Conservation (phyloP, 1,139 yeast genomes). For the Debaryomyces nepalensis region DNA sequence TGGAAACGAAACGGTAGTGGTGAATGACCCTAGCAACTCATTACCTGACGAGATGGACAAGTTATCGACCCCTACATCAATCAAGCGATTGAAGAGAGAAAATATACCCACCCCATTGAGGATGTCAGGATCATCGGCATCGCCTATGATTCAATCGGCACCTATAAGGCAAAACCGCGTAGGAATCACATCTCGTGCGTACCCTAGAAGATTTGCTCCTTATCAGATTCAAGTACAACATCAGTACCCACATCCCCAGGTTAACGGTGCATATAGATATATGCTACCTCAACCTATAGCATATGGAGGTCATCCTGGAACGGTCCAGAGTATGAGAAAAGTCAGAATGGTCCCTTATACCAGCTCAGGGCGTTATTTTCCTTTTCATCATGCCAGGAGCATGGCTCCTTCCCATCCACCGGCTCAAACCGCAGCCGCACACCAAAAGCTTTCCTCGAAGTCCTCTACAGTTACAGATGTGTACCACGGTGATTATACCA, state of each 20-base stretch:
- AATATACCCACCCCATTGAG: conserved; percentile 51
- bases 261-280: conserved; percentile 5
- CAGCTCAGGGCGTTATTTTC: conserved; percentile 10
- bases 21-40: conserved; percentile 2
- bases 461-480: conserved; percentile 47
- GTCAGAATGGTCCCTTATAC: conserved; percentile 11
- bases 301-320: conserved; percentile 3
- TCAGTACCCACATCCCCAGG: conserved; percentile 14
- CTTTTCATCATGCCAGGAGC: conserved; percentile 1
- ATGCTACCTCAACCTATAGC: conserved; percentile 8
- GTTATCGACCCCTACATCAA: conserved; percentile 20
- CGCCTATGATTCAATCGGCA: conserved; percentile 49
- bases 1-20: conserved; percentile 9
- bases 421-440: conserved; percentile 1
- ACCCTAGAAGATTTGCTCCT: conserved; percentile 11
- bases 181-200: conserved; percentile 8
- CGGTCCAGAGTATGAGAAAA: conserved; percentile 4
- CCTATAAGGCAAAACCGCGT: conserved; percentile 35
- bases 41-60: conserved; percentile 24
- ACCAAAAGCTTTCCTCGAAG: conserved; percentile 5
- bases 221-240: conserved; percentile 19
- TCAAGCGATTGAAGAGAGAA: conserved; percentile 46
- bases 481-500: conserved; percentile 51
- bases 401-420: background rate
- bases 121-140: conserved; percentile 23